phyloP scores from a whole-genome alignment of 306 rosid genomes.

The Glycine latifolia region DNA sequence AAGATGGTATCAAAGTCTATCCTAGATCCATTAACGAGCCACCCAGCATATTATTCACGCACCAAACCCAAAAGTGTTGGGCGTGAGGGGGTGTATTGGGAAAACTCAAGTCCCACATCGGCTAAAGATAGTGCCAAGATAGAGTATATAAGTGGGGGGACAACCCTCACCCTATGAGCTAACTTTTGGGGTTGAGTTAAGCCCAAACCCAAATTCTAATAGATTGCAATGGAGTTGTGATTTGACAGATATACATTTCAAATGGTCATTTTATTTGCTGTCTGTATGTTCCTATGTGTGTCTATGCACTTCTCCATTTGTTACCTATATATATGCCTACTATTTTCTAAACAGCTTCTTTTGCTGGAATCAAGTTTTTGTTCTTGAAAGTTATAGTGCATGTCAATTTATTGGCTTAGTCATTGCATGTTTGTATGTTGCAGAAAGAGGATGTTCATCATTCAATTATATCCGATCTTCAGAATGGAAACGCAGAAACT shows the following conservation, averaged over 20 bases:
- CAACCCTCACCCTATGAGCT: too few species aligned
- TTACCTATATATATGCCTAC: conserved; percentile 15
- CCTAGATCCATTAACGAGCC: too few species aligned
- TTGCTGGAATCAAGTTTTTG: conserved; percentile 37
- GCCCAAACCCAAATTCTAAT: too few species aligned
- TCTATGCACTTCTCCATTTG: conserved; percentile 8
- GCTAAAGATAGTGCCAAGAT: too few species aligned
- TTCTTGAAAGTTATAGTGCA: conserved; percentile 27
- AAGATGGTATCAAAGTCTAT: too few species aligned
- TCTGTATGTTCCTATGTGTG: conserved; percentile 15
- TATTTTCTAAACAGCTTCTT: conserved; percentile 28
- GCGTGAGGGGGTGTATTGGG: too few species aligned
- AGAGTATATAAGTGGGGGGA: too few species aligned
- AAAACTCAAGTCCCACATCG: too few species aligned
- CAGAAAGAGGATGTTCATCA: conserved; percentile 99
- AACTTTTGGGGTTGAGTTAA: too few species aligned
- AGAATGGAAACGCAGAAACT: conserved; percentile 96
- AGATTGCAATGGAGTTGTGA: not conserved
- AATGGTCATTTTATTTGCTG: conserved; percentile 18
- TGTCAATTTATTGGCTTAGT: conserved; percentile 37
- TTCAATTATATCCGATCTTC: conserved; percentile 97
- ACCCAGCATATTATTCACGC: too few species aligned
- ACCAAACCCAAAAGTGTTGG: too few species aligned
- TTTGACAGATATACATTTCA: conserved; percentile 24
- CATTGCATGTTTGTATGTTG: conserved; percentile 39